phyloP scores from a whole-genome alignment of 2,329 filamentous ascomycete species.

The Sphaerulina vaccinii region DNA sequence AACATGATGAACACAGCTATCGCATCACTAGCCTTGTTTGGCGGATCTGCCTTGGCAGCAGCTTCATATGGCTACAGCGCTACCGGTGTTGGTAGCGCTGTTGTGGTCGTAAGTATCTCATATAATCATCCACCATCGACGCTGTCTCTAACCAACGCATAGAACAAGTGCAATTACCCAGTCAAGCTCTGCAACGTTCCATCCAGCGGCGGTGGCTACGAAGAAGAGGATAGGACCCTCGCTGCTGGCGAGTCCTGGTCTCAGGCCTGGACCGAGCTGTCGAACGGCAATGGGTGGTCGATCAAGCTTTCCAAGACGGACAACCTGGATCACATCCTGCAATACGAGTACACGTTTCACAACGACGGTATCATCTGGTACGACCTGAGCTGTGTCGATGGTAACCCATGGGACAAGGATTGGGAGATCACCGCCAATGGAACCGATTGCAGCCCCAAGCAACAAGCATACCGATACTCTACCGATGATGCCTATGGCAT shows the following conservation, averaged over 20 bases:
- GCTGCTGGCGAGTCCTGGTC: constrained; percentile 31
- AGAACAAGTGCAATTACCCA: constrained; percentile 36
- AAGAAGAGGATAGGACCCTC: constrained; percentile 29
- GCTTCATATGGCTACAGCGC: constrained; percentile 7
- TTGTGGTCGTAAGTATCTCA: constrained; percentile 24
- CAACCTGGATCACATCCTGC: constrained; percentile 32
- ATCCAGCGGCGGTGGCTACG: constrained; percentile 30
- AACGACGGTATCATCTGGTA: constrained; percentile 41
- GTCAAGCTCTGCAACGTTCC: constrained; percentile 35
- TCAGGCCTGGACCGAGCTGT: constrained; percentile 37
- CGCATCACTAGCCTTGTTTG: constrained; percentile 29
- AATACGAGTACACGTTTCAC: constrained; percentile 43
- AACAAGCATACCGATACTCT: constrained; percentile 40
- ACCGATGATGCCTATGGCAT: constrained; percentile 42
- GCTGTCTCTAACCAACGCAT: neutral
- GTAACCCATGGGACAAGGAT: constrained; percentile 40
- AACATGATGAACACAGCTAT: constrained; percentile 27
- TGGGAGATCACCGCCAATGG: constrained; percentile 38
- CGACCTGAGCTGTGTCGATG: constrained; percentile 41
- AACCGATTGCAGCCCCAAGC: constrained; percentile 30
- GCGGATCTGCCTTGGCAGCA: constrained; percentile 23
- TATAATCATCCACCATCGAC: neutral
- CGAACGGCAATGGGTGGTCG: constrained; percentile 39
- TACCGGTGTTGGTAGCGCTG: constrained; percentile 31
- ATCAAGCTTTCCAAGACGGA: constrained; percentile 40